phyloP scores from a whole-genome alignment of 2,329 filamentous ascomycete species.

The Neonectria magnoliae region DNA sequence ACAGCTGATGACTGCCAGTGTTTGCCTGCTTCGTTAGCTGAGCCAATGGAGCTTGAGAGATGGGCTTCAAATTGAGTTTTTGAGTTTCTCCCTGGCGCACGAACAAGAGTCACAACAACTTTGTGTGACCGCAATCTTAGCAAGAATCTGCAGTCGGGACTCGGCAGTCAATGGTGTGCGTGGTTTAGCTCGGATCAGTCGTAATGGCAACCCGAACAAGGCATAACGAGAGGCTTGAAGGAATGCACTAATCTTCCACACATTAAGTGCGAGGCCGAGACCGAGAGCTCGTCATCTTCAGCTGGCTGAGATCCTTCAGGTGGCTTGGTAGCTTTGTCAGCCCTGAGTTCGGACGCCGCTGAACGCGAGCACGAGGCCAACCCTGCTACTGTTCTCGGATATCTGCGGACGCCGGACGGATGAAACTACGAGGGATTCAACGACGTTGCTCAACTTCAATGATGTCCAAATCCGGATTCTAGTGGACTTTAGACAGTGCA shows the following conservation, averaged over 20 bases:
- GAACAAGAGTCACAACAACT: not conserved
- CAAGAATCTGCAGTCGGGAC: not conserved
- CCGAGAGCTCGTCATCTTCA: not conserved
- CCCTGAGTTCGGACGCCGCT: not conserved
- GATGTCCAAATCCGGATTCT: not conserved
- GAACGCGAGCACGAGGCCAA: not conserved
- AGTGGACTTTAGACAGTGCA: not conserved
- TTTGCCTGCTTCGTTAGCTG: conserved; percentile 1
- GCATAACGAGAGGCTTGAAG: not conserved
- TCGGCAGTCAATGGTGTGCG: not conserved
- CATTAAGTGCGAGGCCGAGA: not conserved
- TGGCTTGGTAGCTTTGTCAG: not conserved
- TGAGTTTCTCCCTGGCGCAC: not conserved
- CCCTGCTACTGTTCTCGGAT: not conserved
- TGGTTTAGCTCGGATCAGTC: not conserved
- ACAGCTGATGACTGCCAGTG: not conserved
- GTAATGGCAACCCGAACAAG: not conserved
- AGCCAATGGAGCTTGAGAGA: not conserved
- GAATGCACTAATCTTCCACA: not conserved
- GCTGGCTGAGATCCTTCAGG: not conserved
- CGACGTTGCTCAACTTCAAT: not conserved
- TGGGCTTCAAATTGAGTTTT: not conserved
- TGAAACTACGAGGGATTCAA: not conserved
- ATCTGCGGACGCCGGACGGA: conserved; percentile 7
- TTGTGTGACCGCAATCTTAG: not conserved